Evolutionary conservation across 2,329 filamentous ascomycete genomes (phyloP), one percentile per base, ranked within the genome.

Genomic region (Aspergillus neoniger): DNA sequence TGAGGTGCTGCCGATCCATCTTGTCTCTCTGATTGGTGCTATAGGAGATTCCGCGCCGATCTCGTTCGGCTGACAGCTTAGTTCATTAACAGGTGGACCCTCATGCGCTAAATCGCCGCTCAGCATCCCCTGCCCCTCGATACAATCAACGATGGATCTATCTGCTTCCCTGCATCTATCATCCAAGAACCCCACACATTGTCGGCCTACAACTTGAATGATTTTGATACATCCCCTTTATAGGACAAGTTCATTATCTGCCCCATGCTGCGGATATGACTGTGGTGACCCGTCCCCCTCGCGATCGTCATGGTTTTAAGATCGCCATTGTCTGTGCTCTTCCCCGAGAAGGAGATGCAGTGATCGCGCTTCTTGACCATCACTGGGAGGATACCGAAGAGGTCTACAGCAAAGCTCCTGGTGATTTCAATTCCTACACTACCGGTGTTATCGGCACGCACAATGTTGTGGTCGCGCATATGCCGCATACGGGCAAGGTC

Each of bases 261-360:
- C 41, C 19, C 19, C 14, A 44, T 44, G 41, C 41, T 14, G 10
- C 23, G 19, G 6, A 44, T 21, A 44, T 44, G 41, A 23, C 41
- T 21, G 12, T 23, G 41, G 41, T 21, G 41, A 23, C 41, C 10
- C 19, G 21, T 14, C 19, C 41, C 2, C 61, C 72, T 9, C 19
- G 15, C 39, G 25, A 38, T n/a, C 51, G 60, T 6, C 21, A 41
- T 14, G 57, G 25, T 23, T 52, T 61, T 15, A 36, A 51, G 19
- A 38, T 55, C 44, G 59, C 59, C 6, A 55, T 61, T 14, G 17
- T 58, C 1, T 61, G 59, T 19, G 44, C 44, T 12, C 44, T 61
- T 10, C 36, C 55, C 14, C 19, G 54, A 2, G 51, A 61, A 57
- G 41, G 21, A 10, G 21, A 51, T n/a, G 59, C 59, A 3, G 51